A percentile compares a stretch with the other conserved stretches of the same genome.
Conservation (phyloP, 1,284 basidiomycete species). For the Moniliella sp. region DNA sequence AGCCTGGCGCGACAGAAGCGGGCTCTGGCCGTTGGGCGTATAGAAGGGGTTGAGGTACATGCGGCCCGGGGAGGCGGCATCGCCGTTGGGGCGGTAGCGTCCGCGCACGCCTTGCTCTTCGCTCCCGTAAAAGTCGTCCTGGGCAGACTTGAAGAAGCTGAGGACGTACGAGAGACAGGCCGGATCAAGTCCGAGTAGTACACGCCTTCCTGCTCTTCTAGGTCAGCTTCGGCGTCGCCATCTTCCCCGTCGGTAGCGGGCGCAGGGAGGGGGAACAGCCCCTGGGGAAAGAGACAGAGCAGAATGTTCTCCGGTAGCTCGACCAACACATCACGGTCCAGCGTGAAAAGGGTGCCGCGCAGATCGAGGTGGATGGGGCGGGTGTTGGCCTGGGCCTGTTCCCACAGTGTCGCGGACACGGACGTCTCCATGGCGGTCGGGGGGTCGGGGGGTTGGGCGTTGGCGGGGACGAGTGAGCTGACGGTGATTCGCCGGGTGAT, state of each 20-base stretch:
- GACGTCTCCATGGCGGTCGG: too few relatives aligned
- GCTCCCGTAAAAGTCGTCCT: conserved; percentile 77
- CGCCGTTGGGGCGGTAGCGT: too few relatives aligned
- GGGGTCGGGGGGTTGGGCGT: too few relatives aligned
- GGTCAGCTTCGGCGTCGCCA: conserved; percentile 47
- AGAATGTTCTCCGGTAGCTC: conserved; percentile 89
- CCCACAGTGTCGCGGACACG: too few relatives aligned
- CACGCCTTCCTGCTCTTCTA: conserved; percentile 68
- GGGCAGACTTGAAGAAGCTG: conserved; percentile 66
- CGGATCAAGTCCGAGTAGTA: conserved; percentile 77
- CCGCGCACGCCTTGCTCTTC: conserved; percentile 49
- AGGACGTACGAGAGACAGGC: conserved; percentile 84
- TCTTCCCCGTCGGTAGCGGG: too few relatives aligned
- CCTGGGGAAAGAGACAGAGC: conserved; percentile 88
- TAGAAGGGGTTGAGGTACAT: not conserved
- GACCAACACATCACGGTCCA: conserved; percentile 94
- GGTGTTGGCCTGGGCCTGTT: too few relatives aligned
- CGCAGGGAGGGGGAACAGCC: conserved; percentile 83
- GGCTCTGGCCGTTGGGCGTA: conserved; percentile 36
- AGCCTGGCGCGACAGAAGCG: conserved; percentile 79
- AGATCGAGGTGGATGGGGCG: too few relatives aligned
- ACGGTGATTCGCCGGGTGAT: too few relatives aligned
- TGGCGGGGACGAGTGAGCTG: too few relatives aligned
- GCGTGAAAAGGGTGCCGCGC: conserved; percentile 69
- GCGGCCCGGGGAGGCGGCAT: too few relatives aligned